Conservation (phyloP, 345 rosid genomes). For the Sapria himalayana region DNA sequence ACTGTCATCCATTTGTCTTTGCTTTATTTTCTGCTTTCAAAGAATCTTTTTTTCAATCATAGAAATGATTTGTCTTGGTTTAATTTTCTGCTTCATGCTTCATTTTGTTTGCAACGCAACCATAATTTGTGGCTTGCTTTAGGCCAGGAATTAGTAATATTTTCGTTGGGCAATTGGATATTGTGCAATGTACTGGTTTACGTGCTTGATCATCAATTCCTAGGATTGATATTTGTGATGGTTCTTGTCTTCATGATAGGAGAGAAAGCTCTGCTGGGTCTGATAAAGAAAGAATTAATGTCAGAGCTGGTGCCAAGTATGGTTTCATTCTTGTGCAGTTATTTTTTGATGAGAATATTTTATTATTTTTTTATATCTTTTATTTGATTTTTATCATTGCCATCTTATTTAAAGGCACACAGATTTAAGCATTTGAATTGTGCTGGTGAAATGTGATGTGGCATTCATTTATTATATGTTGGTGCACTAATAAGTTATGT, state of each 20-base stretch:
- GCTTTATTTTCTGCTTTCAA: too few relatives aligned
- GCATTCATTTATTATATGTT: too few relatives aligned
- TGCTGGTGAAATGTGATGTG: too few relatives aligned
- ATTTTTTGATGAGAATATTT: slow-evolving; percentile 6
- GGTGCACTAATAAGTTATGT: too few relatives aligned
- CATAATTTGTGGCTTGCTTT: slow-evolving; percentile 12
- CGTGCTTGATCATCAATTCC: slow-evolving; percentile 37
- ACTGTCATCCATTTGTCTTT: too few relatives aligned
- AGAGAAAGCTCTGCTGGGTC: slow-evolving; percentile 53
- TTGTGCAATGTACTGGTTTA: slow-evolving; percentile 37
- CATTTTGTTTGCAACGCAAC: too few relatives aligned
- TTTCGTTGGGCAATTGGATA: slow-evolving; percentile 54
- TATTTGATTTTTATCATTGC: background rate
- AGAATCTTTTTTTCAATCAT: too few relatives aligned
- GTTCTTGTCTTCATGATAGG: slow-evolving; percentile 39
- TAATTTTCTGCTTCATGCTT: too few relatives aligned
- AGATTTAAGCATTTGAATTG: background rate
- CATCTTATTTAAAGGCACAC: background rate
- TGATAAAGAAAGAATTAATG: slow-evolving; percentile 63
- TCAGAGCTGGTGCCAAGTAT: slow-evolving; percentile 65
- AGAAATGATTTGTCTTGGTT: too few relatives aligned
- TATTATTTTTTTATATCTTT: background rate
- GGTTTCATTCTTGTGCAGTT: slow-evolving; percentile 8
- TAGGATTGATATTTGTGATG: slow-evolving; percentile 42
- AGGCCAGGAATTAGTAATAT: slow-evolving; percentile 52